These are phyloP conservation scores for Suhomyces sp. DNA, from an alignment of 805 yeast genomes.

Conservation along the genomic window DNA sequence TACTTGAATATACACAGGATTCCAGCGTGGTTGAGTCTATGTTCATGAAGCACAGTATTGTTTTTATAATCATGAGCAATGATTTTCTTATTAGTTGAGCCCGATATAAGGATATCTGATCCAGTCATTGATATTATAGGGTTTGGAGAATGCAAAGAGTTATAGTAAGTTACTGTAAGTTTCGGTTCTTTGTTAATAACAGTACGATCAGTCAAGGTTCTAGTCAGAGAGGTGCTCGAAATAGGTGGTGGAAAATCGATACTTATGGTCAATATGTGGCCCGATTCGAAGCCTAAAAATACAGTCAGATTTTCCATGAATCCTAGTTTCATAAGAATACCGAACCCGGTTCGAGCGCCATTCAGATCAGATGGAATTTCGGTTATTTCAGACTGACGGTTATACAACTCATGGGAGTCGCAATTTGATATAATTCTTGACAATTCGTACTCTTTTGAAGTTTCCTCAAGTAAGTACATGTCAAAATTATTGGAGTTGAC, in stretches of 20 bases:
- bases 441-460: conserved; percentile 4
- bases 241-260: conserved; percentile 10
- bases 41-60: background rate
- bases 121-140: conserved; percentile 49
- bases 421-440: conserved; percentile 12
- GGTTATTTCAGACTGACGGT: conserved; percentile 9
- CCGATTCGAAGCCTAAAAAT: conserved; percentile 71
- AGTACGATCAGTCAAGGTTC: conserved; percentile 4
- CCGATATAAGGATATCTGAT: conserved; percentile 33
- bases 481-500: conserved; percentile 63
- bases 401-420: conserved; percentile 29
- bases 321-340: conserved; percentile 62
- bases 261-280: conserved; percentile 42
- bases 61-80: conserved; percentile 20
- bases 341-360: conserved; percentile 42
- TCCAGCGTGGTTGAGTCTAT: conserved; percentile 9
- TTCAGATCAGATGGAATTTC: conserved; percentile 1
- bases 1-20: conserved; percentile 13
- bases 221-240: background rate
- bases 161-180: conserved; percentile 17
- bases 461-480: conserved; percentile 38
- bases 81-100: conserved; percentile 49
- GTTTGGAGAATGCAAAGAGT: conserved; percentile 47
- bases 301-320: conserved; percentile 34
- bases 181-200: conserved; percentile 26